phyloP scores from a whole-genome alignment of 1,284 basidiomycete species.

The Limonomyces culmigenus region DNA sequence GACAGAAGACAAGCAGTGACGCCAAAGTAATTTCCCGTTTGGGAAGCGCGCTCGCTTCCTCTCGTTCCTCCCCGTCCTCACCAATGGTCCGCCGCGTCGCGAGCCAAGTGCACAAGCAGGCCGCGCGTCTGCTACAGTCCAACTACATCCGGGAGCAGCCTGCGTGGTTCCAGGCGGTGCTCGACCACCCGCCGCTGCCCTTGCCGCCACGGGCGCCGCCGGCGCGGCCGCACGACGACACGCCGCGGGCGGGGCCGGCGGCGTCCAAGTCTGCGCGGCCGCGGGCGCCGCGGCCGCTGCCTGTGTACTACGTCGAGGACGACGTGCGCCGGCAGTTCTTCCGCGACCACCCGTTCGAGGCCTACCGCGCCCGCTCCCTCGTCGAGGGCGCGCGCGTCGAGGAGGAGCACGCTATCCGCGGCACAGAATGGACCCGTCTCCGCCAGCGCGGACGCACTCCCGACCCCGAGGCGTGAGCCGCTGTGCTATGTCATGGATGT shows the following conservation, averaged over 20 bases:
- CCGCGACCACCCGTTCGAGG: slow-evolving; percentile 91
- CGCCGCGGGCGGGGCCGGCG: too few relatives aligned
- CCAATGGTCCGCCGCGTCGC: slow-evolving; percentile 76
- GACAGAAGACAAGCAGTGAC: too few relatives aligned
- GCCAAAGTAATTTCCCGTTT: too few relatives aligned
- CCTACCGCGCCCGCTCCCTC: slow-evolving; percentile 66
- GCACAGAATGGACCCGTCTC: slow-evolving; percentile 55
- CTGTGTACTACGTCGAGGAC: slow-evolving; percentile 77
- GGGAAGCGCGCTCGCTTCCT: too few relatives aligned
- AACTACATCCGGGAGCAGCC: slow-evolving; percentile 55
- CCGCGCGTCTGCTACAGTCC: slow-evolving; percentile 68
- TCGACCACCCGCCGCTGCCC: slow-evolving; percentile 76
- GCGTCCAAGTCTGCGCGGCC: background rate
- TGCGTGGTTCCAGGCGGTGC: slow-evolving; percentile 75
- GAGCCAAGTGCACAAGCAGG: slow-evolving; percentile 77
- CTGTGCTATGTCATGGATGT: background rate
- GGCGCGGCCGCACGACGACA: slow-evolving; percentile 35
- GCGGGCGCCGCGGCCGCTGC: slow-evolving; percentile 27
- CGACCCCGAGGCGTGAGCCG: slow-evolving; percentile 75
- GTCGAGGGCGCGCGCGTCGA: slow-evolving; percentile 53
- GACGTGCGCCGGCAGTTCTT: slow-evolving; percentile 83
- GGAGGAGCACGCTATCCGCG: slow-evolving; percentile 37
- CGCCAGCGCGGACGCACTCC: slow-evolving; percentile 74
- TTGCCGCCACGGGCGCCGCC: slow-evolving; percentile 63
- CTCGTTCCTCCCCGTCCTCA: too few relatives aligned